These are phyloP conservation scores for Alternaria incomplexa DNA, from an alignment of 2,329 filamentous ascomycete genomes.

Conservation along the genomic window DNA sequence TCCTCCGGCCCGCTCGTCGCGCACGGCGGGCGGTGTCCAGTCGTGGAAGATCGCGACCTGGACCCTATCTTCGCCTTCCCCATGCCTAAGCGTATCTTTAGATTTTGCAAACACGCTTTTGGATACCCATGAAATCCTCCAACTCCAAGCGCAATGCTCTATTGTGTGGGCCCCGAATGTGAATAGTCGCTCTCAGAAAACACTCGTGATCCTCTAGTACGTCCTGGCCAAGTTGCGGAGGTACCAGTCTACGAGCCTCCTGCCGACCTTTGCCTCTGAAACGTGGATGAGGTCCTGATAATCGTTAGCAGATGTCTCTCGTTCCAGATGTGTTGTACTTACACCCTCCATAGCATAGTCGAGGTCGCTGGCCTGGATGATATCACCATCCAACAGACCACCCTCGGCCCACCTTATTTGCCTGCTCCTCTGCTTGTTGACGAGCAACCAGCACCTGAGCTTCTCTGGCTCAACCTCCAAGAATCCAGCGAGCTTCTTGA, in stretches of 20 bases:
- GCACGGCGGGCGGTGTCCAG: slow-evolving; percentile 12
- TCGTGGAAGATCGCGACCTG: slow-evolving; percentile 11
- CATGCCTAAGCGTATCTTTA: slow-evolving; percentile 13
- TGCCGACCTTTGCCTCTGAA: slow-evolving; percentile 96
- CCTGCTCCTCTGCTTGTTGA: slow-evolving; percentile 98
- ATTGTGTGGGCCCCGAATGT: slow-evolving; percentile 23
- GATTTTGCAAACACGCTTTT: slow-evolving; percentile 39
- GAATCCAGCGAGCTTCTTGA: slow-evolving; percentile 97
- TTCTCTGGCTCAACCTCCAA: slow-evolving; percentile 96
- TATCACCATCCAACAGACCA: slow-evolving; percentile 87
- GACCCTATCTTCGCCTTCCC: slow-evolving; percentile 18
- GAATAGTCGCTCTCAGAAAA: slow-evolving; percentile 7
- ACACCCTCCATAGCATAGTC: slow-evolving; percentile 96
- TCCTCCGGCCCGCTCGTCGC: slow-evolving; percentile 17
- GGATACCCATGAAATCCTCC: slow-evolving; percentile 32
- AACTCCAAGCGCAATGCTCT: slow-evolving; percentile 48
- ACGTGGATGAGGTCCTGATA: slow-evolving; percentile 92
- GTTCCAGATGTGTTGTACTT: slow-evolving; percentile 52
- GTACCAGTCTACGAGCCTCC: slow-evolving; percentile 98
- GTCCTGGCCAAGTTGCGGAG: slow-evolving; percentile 94
- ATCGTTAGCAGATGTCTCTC: slow-evolving; percentile 27
- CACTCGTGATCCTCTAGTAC: slow-evolving; percentile 65
- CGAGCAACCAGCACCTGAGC: slow-evolving; percentile 88
- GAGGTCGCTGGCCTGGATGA: slow-evolving; percentile 90
- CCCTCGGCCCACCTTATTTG: slow-evolving; percentile 94